Conservation (phyloP, 1,284 basidiomycete genomes). For the Polyporus tsugae region DNA sequence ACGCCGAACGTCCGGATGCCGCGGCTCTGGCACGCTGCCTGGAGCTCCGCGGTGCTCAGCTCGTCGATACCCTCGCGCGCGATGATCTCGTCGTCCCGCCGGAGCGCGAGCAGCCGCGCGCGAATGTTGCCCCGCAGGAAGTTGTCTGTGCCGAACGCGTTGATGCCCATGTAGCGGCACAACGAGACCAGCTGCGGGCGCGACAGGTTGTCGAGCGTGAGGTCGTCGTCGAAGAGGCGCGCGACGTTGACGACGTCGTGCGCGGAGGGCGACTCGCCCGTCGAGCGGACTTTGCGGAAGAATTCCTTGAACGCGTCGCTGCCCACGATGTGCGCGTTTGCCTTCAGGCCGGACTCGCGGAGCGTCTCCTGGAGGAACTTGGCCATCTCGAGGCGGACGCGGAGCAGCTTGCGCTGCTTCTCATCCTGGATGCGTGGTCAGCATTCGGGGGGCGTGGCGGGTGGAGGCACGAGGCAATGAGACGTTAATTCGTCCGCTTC, state of each 20-base stretch:
- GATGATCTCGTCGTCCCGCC: slow-evolving; percentile 95
- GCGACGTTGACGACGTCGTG: slow-evolving; percentile 94
- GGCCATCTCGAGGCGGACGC: slow-evolving; percentile 97
- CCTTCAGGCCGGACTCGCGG: slow-evolving; percentile 92
- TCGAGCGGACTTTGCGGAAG: slow-evolving; percentile 97
- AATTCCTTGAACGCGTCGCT: slow-evolving; percentile 99
- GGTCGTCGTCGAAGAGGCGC: slow-evolving; percentile 96
- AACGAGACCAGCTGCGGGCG: slow-evolving; percentile 97
- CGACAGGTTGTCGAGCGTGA: slow-evolving; percentile 97
- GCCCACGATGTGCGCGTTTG: slow-evolving; percentile 91
- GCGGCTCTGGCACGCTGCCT: slow-evolving; percentile 93
- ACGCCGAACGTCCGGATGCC: slow-evolving; percentile 91
- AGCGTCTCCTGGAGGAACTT: slow-evolving; percentile 99
- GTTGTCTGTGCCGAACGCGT: slow-evolving; percentile 99
- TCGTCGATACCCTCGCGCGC: slow-evolving; percentile 90
- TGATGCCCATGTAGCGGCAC: slow-evolving; percentile 97
- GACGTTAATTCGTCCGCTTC: background rate
- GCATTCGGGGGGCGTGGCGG: background rate
- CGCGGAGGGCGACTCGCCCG: slow-evolving; percentile 91
- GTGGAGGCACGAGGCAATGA: background rate
- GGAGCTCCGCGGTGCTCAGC: slow-evolving; percentile 90
- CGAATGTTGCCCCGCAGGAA: slow-evolving; percentile 96
- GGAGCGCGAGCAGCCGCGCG: slow-evolving; percentile 82
- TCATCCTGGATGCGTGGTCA: slow-evolving; percentile 74
- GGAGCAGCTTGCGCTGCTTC: slow-evolving; percentile 95